These are phyloP conservation scores for Ascochyta lentis DNA, from an alignment of 2,329 filamentous ascomycete species.

Conservation along the genomic window DNA sequence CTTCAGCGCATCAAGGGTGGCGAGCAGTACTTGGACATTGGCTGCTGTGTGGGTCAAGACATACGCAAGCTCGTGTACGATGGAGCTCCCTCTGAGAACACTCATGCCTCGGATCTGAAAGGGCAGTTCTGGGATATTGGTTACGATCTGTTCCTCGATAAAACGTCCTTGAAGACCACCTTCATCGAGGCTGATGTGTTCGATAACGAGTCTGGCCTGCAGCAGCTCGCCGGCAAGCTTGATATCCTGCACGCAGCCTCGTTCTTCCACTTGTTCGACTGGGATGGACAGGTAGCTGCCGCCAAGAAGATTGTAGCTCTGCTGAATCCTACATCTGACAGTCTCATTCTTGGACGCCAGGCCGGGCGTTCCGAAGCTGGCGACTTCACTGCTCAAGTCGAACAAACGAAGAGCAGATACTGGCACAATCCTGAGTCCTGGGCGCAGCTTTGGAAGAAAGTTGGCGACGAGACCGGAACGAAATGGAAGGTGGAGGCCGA, in stretches of 20 bases:
- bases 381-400: conserved; percentile 24
- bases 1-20: conserved; percentile 45
- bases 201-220: conserved; percentile 38
- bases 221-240: conserved; percentile 47
- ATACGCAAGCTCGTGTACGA: conserved; percentile 54
- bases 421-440: conserved; percentile 50
- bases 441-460: conserved; percentile 48
- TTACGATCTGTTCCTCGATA: conserved; percentile 50
- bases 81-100: conserved; percentile 51
- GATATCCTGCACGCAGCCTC: conserved; percentile 52
- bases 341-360: conserved; percentile 51
- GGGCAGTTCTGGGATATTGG: conserved; percentile 61
- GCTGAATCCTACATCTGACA: conserved; percentile 42
- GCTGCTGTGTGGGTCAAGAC: conserved; percentile 55
- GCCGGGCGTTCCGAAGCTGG: conserved; percentile 42
- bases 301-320: conserved; percentile 42
- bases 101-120: conserved; percentile 51
- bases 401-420: conserved; percentile 34
- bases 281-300: conserved; percentile 49
- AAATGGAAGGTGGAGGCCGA: conserved; percentile 45
- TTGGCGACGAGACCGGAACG: conserved; percentile 47
- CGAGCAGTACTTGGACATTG: conserved; percentile 51
- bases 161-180: conserved; percentile 52
- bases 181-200: conserved; percentile 62
- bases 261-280: conserved; percentile 55